phyloP scores from a whole-genome alignment of 176 grass and related monocot genomes.

The Tillandsia fasciculata region DNA sequence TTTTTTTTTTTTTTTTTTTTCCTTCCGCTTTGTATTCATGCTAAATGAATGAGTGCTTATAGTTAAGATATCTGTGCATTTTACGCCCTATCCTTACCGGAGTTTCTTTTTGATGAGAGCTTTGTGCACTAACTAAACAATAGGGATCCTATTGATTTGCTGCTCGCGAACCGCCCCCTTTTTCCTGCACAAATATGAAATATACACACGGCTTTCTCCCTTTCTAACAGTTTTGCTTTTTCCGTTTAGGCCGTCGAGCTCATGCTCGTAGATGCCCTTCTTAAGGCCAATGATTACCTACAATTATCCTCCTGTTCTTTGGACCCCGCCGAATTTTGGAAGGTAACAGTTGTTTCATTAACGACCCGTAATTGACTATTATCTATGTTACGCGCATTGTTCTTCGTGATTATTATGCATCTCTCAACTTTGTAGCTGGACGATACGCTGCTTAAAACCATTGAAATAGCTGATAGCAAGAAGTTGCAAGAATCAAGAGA shows the following conservation, averaged over 20 bases:
- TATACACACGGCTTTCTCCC: neutral
- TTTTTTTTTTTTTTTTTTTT: too few species aligned
- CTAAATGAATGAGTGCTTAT: too few species aligned
- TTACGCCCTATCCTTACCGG: too few species aligned
- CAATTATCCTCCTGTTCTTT: slow-evolving; percentile 62
- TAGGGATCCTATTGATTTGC: too few species aligned
- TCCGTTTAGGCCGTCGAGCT: slow-evolving; percentile 66
- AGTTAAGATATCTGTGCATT: too few species aligned
- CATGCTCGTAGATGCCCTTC: slow-evolving; percentile 76
- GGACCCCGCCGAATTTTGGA: slow-evolving; percentile 86
- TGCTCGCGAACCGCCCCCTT: too few species aligned
- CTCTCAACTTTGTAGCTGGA: slow-evolving; percentile 53
- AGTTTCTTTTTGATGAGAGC: too few species aligned
- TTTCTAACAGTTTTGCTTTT: slow-evolving; percentile 20
- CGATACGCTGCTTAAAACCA: slow-evolving; percentile 77
- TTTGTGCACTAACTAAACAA: too few species aligned
- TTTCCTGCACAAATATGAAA: neutral
- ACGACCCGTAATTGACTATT: slow-evolving; percentile 6
- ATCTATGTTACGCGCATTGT: slow-evolving; percentile 4
- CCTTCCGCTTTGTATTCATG: too few species aligned
- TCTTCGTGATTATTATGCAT: neutral
- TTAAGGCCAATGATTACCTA: slow-evolving; percentile 71
- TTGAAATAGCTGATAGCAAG: slow-evolving; percentile 52
- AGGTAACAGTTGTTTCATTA: slow-evolving; percentile 33
- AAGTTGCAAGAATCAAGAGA: slow-evolving; percentile 69